These are phyloP conservation scores for Fistulina hepatica DNA, from an alignment of 1,284 basidiomycete species.

Conservation along the genomic window DNA sequence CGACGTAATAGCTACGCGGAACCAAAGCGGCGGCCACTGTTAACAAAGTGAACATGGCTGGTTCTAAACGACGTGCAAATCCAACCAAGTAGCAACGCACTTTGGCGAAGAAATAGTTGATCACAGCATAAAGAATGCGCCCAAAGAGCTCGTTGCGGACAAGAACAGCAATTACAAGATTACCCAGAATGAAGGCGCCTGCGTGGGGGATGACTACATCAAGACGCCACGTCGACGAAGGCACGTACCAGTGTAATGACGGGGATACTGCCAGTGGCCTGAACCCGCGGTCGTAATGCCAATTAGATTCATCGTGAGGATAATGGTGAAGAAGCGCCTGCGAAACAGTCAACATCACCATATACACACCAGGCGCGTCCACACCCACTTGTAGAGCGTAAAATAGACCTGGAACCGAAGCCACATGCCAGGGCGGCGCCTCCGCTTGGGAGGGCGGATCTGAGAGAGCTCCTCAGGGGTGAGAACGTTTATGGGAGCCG, in stretches of 20 bases:
- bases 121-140: slow-evolving; percentile 43
- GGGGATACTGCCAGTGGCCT: slow-evolving; percentile 46
- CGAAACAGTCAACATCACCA: slow-evolving; percentile 5
- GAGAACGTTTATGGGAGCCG: too few species aligned
- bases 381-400: slow-evolving; percentile 48
- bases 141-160: slow-evolving; percentile 54
- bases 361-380: slow-evolving; percentile 1
- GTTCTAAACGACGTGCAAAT: slow-evolving; percentile 1
- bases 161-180: slow-evolving; percentile 40
- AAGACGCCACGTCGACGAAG: background rate
- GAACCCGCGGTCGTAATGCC: slow-evolving; percentile 40
- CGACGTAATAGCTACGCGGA: slow-evolving; percentile 51
- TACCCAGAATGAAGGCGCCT: slow-evolving; percentile 51
- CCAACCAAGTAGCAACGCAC: slow-evolving; percentile 19
- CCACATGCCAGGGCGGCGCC: slow-evolving; percentile 28
- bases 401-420: slow-evolving; percentile 50
- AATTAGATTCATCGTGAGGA: slow-evolving; percentile 38
- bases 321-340: slow-evolving; percentile 52
- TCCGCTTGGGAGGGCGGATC: slow-evolving; percentile 1
- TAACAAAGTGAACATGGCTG: slow-evolving; percentile 6
- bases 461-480: background rate
- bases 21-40: slow-evolving; percentile 56
- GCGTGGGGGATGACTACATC: slow-evolving; percentile 34
- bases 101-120: slow-evolving; percentile 55
- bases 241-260: background rate